Evolutionary conservation across 352 stramenopile species (phyloP), one percentile per base, ranked within the genome.

Genomic region (Globisporangium recalcitrans): DNA sequence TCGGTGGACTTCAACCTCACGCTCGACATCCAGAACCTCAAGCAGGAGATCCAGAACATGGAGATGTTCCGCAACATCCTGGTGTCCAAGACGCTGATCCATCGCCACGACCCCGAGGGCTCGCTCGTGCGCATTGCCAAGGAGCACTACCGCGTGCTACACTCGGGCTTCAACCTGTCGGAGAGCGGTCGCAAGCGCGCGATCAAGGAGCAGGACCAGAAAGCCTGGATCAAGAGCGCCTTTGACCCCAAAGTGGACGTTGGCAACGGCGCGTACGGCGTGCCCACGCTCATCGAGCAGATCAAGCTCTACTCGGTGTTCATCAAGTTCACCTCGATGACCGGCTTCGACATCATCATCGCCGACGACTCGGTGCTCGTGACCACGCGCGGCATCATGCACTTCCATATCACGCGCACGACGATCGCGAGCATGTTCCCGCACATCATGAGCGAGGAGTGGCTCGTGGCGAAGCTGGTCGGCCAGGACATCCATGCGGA

Each of bases 201-300:
- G 32, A 31, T 46, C 52, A 47, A 42, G 21, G 52, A 58, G 52
- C 27, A 58, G 52, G 54, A 63, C 6, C 68, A n/a, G n/a, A n/a
- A n/a, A n/a, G n/a, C n/a, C n/a, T n/a, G n/a, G n/a, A n/a, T n/a
- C n/a, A n/a, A 58, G 31, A 66, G 62, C 29, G 57, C 67, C 13
- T 52, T 75, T 31, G 65, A 73, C 44, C 34, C 58, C 13, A 31
- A 65, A 4, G 63, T 73, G 13, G 65, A 73, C 26, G 63, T 68
- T 42, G 69, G 59, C 27, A 47, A 62, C 44, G 65, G 62, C n/a
- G n/a, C n/a, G n/a, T n/a, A n/a, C n/a, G n/a, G n/a, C n/a, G n/a
- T n/a, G n/a, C n/a, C n/a, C n/a, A 66, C 64, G 53, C 69, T 75
- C 58, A 61, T 75, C 42, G 62, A 75, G 52, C 64, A 68, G 65